phyloP scores from a whole-genome alignment of 140 eudicot species.

The Ambrosia hybrid region DNA sequence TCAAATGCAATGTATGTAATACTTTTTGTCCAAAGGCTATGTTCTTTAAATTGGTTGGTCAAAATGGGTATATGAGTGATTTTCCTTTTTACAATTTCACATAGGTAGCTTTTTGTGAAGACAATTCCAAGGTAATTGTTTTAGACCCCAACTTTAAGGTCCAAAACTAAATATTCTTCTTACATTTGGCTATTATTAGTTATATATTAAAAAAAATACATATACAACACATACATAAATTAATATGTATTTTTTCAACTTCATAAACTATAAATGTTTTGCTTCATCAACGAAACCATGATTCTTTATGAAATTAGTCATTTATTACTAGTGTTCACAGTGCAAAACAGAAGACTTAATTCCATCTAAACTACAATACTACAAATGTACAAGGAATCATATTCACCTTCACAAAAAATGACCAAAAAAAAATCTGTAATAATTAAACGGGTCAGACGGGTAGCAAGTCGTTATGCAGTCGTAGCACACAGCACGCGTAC shows the following conservation, averaged over 20 bases:
- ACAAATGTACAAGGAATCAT: conserved; percentile 26
- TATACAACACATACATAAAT: no score
- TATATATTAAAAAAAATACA: no score
- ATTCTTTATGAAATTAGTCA: background rate
- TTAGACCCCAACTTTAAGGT: no score
- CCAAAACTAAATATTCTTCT: no score
- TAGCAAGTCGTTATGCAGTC: conserved; percentile 20
- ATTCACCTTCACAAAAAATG: conserved; percentile 27
- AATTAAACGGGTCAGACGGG: conserved; percentile 5
- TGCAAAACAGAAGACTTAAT: conserved; percentile 1
- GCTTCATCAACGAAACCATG: background rate
- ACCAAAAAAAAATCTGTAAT: background rate
- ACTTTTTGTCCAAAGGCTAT: background rate
- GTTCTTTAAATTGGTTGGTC: background rate
- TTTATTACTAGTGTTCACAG: conserved; percentile 13
- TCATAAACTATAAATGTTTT: no score
- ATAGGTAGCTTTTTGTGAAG: no score
- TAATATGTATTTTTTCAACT: no score
- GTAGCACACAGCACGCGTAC: background rate
- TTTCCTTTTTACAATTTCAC: no score
- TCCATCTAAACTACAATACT: conserved; percentile 29
- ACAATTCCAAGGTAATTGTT: no score
- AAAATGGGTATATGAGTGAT: background rate
- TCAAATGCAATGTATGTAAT: background rate
- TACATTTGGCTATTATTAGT: no score